Base-by-base conservation (phyloP, 768 basidiomycete species). In the Amanita pseudoporphyria region DNA sequence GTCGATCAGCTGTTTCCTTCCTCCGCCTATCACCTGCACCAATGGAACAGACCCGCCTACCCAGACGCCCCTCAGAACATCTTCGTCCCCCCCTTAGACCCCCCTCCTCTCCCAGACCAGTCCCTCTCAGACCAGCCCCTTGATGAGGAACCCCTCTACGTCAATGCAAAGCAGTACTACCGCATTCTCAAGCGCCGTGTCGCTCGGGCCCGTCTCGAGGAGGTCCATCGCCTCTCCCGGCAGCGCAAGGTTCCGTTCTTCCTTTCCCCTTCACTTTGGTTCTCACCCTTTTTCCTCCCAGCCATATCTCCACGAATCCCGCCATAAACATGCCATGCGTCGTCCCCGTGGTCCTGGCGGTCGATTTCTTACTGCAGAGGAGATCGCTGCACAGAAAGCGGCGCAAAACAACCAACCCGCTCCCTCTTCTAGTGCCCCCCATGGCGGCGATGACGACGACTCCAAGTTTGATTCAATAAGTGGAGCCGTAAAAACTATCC, bases 131-230 rank as follows among this genome's bases (percentile, higher is more conserved):
- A 61, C 42, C 58, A 64, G 31, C 62, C 65, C 67, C 74, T 89
- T 58, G 94, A 97, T 68, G 93, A 97, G 55, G 95, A 99, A 64
- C 95, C 96, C 22, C 82, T 99, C 57, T 97, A 97, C 69, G 96
- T 99, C 52, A 99, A 99, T 59, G 95, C 96, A 52, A 99, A 99
- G 64, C 96, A 99, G 68, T 99, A 98, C 65, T 92, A 94, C 59
- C 88, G 96, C 62, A 98, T 99, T 60, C 79, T 99, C 66, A 97
- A 98, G 72, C 78, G 96, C 54, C 78, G 96, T 49, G 79, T 88
- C 57, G 93, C 95, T 5, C 71, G 95, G 38, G 89, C 91, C 3
- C 77, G 96, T 43, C 75, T 97, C 46, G 94, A 96, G 60, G 95
- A 98, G 67, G 76, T 98, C 47, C 93, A 96, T 57, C 77, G 91